phyloP scores from a whole-genome alignment of 805 yeast species.

The Cyberlindnera xylosilytica region DNA sequence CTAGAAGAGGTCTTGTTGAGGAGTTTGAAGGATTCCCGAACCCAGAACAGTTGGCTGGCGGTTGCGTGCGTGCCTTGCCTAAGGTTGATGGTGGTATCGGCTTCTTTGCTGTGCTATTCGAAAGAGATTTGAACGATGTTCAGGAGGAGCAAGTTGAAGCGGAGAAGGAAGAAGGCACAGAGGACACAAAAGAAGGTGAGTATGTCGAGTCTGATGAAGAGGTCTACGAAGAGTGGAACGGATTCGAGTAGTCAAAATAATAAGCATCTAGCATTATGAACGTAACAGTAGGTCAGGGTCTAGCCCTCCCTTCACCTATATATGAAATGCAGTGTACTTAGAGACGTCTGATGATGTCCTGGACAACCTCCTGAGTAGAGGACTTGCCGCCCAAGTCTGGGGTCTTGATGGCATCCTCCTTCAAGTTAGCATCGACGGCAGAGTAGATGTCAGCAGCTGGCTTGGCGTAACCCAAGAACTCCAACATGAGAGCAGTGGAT shows the following conservation, averaged over 20 bases:
- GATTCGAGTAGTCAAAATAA: constrained; percentile 33
- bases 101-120: constrained; percentile 92
- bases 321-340: constrained; percentile 6
- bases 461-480: constrained; percentile 86
- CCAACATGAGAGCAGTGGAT: constrained; percentile 95
- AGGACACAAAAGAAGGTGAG: constrained; percentile 1
- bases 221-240: constrained; percentile 34
- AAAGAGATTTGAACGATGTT: constrained; percentile 34
- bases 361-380: constrained; percentile 81
- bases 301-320: background rate
- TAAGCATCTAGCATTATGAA: constrained; percentile 3
- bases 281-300: background rate
- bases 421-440: constrained; percentile 92
- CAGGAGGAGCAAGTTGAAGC: background rate
- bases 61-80: constrained; percentile 84
- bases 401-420: constrained; percentile 71
- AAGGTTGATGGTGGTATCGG: constrained; percentile 98
- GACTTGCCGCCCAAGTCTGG: constrained; percentile 95
- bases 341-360: constrained; percentile 59
- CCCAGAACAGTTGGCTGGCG: constrained; percentile 65
- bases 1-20: constrained; percentile 71
- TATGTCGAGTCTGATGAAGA: constrained; percentile 6
- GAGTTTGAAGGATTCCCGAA: constrained; percentile 55
- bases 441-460: constrained; percentile 90
- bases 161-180: constrained; percentile 2